phyloP scores from a whole-genome alignment of 1,284 basidiomycete species.

The Neotropicomus parvogracilis region DNA sequence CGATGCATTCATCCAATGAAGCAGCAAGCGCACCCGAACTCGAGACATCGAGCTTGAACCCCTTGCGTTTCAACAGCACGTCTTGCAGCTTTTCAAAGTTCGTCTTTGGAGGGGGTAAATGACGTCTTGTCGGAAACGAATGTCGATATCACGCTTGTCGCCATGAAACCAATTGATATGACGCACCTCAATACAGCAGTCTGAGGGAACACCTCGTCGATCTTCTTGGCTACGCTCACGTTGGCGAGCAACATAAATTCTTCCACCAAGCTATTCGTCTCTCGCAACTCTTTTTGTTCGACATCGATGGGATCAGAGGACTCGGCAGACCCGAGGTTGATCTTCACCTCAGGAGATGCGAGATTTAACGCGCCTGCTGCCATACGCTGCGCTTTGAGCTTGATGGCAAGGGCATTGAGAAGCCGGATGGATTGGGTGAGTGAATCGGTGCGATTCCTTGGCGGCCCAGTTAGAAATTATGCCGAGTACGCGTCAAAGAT shows the following conservation, averaged over 20 bases:
- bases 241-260: constrained; percentile 99
- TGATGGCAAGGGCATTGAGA: constrained; percentile 84
- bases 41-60: constrained; percentile 86
- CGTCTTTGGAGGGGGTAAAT: constrained; percentile 86
- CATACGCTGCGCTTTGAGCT: constrained; percentile 87
- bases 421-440: constrained; percentile 88
- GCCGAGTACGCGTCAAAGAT: neutral
- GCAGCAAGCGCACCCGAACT: constrained; percentile 88
- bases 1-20: constrained; percentile 86
- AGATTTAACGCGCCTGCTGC: constrained; percentile 93
- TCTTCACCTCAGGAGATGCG: constrained; percentile 97
- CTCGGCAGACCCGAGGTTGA: constrained; percentile 90
- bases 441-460: constrained; percentile 72
- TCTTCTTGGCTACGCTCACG: constrained; percentile 88
- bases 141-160: neutral
- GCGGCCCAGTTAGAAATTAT: neutral
- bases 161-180: neutral
- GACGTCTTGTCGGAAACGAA: constrained; percentile 58
- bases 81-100: constrained; percentile 98
- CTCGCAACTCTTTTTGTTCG: constrained; percentile 89
- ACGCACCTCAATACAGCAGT: constrained; percentile 86
- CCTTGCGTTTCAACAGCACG: constrained; percentile 83
- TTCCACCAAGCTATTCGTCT: constrained; percentile 97
- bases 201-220: constrained; percentile 93
- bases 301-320: constrained; percentile 95